Evolutionary conservation across 441 rosid species (phyloP).

Genomic region (Jatropha multifida): DNA sequence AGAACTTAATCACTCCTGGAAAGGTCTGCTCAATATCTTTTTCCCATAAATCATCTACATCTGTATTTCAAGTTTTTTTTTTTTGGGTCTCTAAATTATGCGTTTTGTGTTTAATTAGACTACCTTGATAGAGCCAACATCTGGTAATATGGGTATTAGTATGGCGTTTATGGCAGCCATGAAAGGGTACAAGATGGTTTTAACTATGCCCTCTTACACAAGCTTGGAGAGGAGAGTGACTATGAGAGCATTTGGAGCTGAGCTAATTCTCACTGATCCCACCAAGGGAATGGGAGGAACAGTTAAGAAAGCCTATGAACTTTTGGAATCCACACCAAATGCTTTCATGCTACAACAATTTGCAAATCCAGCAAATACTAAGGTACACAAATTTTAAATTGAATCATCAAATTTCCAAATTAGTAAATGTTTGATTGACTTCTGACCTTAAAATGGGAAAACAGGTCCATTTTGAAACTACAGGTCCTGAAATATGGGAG

Average conservation of each 20-base stretch:
- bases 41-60: neutral
- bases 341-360: conserved; percentile 85
- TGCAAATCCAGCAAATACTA: conserved; percentile 76
- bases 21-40: conserved; percentile 44
- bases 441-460: conserved; percentile 19
- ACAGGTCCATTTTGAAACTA: conserved; percentile 84
- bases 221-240: conserved; percentile 92
- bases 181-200: conserved; percentile 81
- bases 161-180: conserved; percentile 89
- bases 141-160: conserved; percentile 96
- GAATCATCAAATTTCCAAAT: neutral
- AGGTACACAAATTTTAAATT: conserved; percentile 35
- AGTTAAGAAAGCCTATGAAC: conserved; percentile 78
- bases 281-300: conserved; percentile 95
- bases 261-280: conserved; percentile 82
- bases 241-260: conserved; percentile 94
- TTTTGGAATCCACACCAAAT: conserved; percentile 68
- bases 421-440: neutral
- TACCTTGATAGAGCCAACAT: conserved; percentile 82
- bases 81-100: conserved; percentile 11
- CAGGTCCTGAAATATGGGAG: conserved; percentile 97
- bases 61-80: neutral
- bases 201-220: conserved; percentile 96
- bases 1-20: conserved; percentile 62
- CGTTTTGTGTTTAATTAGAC: conserved; percentile 41